These are phyloP conservation scores for Silene conica DNA, from an alignment of 148 eudicot genomes.

Conservation along the genomic window DNA sequence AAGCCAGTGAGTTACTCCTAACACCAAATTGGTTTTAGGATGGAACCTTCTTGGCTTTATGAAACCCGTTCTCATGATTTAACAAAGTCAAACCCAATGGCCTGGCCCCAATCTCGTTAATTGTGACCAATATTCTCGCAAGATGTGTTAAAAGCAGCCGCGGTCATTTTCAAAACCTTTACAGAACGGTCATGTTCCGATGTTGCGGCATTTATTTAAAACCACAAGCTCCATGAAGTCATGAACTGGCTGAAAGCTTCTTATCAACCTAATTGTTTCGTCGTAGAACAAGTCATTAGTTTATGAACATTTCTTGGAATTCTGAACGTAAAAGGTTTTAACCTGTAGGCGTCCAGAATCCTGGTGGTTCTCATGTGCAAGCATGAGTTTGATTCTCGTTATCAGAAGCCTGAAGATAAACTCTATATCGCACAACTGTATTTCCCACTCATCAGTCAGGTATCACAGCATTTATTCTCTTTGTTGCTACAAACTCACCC, in stretches of 20 bases:
- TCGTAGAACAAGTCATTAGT: neutral
- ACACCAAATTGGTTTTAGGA: too few relatives aligned
- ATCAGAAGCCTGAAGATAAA: constrained; percentile 97
- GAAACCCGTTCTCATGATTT: too few relatives aligned
- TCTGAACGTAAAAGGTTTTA: neutral
- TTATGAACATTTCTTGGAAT: neutral
- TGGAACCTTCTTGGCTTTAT: too few relatives aligned
- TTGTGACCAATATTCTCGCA: neutral
- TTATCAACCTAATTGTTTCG: neutral
- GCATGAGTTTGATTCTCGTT: constrained; percentile 95
- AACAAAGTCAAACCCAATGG: neutral
- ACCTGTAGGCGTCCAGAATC: constrained; percentile 80
- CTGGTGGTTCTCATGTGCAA: constrained; percentile 95
- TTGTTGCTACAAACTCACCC: neutral
- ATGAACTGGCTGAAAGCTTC: neutral
- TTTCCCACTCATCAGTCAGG: constrained; percentile 97
- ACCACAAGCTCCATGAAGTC: neutral
- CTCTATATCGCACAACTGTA: constrained; percentile 92
- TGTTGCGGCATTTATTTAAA: neutral
- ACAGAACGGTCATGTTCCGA: neutral
- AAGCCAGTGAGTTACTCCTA: too few relatives aligned
- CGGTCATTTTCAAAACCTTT: neutral
- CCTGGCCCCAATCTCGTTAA: neutral
- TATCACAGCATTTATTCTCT: constrained; percentile 23
- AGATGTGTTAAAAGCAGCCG: neutral